These are phyloP conservation scores for Austroboletus festivus DNA, from an alignment of 768 basidiomycete species.

Conservation along the genomic window DNA sequence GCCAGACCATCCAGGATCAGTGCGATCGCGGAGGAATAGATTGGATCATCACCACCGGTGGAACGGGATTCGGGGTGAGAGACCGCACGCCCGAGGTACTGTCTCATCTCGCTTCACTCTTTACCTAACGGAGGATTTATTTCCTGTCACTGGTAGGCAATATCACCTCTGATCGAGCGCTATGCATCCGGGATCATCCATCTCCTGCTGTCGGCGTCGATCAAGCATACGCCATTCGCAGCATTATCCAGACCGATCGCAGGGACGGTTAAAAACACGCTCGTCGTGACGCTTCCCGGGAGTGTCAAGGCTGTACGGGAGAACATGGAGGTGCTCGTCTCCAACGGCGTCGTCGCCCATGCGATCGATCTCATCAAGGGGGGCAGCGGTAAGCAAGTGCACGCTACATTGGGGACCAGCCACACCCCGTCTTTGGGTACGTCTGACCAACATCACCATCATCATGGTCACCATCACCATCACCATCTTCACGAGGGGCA, in stretches of 20 bases:
- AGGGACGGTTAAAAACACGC: slow-evolving; percentile 61
- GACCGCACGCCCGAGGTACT: slow-evolving; percentile 82
- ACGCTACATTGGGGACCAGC: slow-evolving; percentile 45
- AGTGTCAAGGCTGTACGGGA: slow-evolving; percentile 85
- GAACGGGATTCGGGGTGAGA: slow-evolving; percentile 80
- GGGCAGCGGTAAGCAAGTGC: slow-evolving; percentile 58
- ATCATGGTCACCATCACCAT: slow-evolving; percentile 26
- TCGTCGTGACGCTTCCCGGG: slow-evolving; percentile 81
- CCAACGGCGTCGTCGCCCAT: slow-evolving; percentile 57
- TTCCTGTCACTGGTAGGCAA: slow-evolving; percentile 41
- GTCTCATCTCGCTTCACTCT: too few species aligned
- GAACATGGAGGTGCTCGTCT: slow-evolving; percentile 61
- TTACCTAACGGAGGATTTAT: too few species aligned
- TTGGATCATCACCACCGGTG: slow-evolving; percentile 81
- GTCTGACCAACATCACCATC: slow-evolving; percentile 27
- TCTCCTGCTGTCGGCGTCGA: slow-evolving; percentile 62
- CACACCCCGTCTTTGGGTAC: slow-evolving; percentile 15
- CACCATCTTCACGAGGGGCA: slow-evolving; percentile 43
- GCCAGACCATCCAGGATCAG: slow-evolving; percentile 44
- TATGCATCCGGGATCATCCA: slow-evolving; percentile 72
- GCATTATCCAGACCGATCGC: slow-evolving; percentile 82
- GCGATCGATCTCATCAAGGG: slow-evolving; percentile 72
- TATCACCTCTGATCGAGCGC: slow-evolving; percentile 61
- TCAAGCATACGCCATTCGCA: slow-evolving; percentile 74
- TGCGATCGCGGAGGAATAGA: slow-evolving; percentile 48